Conservation (phyloP, 2,329 filamentous ascomycete genomes). For the Fusarium virguliforme region DNA sequence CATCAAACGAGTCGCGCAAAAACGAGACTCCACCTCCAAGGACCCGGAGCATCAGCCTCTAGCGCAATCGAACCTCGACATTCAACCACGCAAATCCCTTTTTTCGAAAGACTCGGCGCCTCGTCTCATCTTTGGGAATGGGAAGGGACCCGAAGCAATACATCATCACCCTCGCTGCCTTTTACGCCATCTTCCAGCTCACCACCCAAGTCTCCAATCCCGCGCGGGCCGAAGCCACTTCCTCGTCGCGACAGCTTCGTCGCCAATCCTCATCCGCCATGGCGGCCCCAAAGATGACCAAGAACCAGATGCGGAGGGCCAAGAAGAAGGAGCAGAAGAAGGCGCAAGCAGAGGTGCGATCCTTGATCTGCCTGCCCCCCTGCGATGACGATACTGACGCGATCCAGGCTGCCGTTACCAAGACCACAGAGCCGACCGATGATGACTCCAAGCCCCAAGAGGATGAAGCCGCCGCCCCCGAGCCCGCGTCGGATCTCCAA, state of each 20-base stretch:
- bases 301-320: conserved; percentile 93
- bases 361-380: neutral
- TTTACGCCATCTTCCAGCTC: conserved; percentile 59
- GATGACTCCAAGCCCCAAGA: conserved; percentile 48
- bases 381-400: conserved; percentile 34
- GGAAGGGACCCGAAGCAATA: conserved; percentile 59
- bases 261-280: conserved; percentile 61
- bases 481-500: conserved; percentile 58
- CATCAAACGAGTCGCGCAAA: conserved; percentile 25
- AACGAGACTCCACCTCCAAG: conserved; percentile 40
- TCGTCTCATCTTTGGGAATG: conserved; percentile 50
- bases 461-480: conserved; percentile 54
- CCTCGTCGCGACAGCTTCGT: conserved; percentile 48
- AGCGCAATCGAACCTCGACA: conserved; percentile 24
- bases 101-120: neutral
- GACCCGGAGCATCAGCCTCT: conserved; percentile 17
- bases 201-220: conserved; percentile 56
- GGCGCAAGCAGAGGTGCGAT: conserved; percentile 68
- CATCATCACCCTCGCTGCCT: conserved; percentile 53
- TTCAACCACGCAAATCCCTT: neutral
- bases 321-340: conserved; percentile 96
- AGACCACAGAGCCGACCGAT: conserved; percentile 40
- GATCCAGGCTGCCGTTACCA: conserved; percentile 39
- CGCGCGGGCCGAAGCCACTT: conserved; percentile 48
- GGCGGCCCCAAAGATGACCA: conserved; percentile 83